These are phyloP conservation scores for Trichoderma reesei DNA, from an alignment of 495 filamentous ascomycete species.

Conservation along the genomic window DNA sequence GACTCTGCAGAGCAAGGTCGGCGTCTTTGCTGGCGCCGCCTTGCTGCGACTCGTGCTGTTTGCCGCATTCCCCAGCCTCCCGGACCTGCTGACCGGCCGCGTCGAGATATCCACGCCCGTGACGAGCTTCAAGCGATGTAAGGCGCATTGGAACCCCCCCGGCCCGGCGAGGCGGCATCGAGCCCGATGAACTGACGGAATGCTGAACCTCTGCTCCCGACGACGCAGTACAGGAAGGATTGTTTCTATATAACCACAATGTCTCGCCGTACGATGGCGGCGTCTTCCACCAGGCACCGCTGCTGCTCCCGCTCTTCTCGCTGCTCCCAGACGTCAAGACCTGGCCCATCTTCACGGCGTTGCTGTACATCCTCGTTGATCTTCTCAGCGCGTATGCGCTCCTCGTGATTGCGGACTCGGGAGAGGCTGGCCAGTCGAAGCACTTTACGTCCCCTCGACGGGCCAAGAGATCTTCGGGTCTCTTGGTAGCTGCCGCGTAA, in stretches of 20 bases:
- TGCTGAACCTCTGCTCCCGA: neutral
- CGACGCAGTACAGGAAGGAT: constrained; percentile 75
- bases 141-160: constrained; percentile 20
- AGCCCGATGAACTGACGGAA: neutral
- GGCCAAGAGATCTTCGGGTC: constrained; percentile 64
- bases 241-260: constrained; percentile 92
- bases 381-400: constrained; percentile 77
- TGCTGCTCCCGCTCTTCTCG: constrained; percentile 84
- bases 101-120: constrained; percentile 96
- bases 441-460: constrained; percentile 71
- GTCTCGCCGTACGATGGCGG: constrained; percentile 96
- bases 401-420: constrained; percentile 71
- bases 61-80: constrained; percentile 70
- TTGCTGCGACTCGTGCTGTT: constrained; percentile 73
- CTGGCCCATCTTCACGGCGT: constrained; percentile 59
- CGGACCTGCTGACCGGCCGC: constrained; percentile 76
- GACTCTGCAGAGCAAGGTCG: constrained; percentile 51
- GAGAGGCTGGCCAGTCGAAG: constrained; percentile 59
- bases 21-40: constrained; percentile 67
- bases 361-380: constrained; percentile 77
- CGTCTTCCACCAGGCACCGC: constrained; percentile 93
- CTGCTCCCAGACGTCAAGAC: constrained; percentile 59
- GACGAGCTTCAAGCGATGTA: constrained; percentile 95
- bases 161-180: neutral
- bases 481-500: constrained; percentile 71